Evolutionary conservation across 2,329 filamentous ascomycete genomes (phyloP), one percentile per base, ranked within the genome.

Genomic region (Cytospora leucostoma): DNA sequence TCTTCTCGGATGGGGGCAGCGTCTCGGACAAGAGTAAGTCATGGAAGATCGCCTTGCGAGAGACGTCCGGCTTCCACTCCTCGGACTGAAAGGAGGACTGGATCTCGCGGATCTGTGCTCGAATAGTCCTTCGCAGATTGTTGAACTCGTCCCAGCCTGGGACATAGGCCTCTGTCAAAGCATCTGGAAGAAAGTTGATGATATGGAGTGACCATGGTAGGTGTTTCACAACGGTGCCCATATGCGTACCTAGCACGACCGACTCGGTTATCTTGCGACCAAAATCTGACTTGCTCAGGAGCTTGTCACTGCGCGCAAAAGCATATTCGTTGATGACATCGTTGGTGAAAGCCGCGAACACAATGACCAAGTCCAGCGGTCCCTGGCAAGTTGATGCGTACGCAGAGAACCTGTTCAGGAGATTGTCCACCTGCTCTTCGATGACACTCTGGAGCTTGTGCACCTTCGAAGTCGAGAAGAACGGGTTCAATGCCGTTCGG

Each of bases 401-500:
- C 72, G 35, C 70, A 70, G 38, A 52, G n/a, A 69, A n/a, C 0
- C 66, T 58, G 0, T 3, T 3, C 0, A 70, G 57, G 33, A 71
- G 49, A 38, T 59, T 66, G 8, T 8, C 12, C 27, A 69, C 38
- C 38, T 62, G 13, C 17, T 65, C 51, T 19, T 65, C 59, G 54
- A 62, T 74, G 55, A 74, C 73, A 65, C 67, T 76, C 67, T 76
- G 72, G 2, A 80, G 68, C 1, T 67, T 67, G 10, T 68, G 64
- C 27, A 81, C 73, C 10, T 75, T 73, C 13, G 70, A 70, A 49
- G 71, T 74, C 3, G 79, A 79, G 67, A 81, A 82, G 70, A 78
- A 81, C 0, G 71, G 73, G 59, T 74, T 78, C 55, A 82, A 64
- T 1, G 76, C 71, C 4, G 66, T 71, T 12, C 79, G 75, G 2